A percentile compares a stretch with the other conserved stretches of the same genome.
Conservation (phyloP, 1,284 basidiomycete genomes). For the Vanrija sp. region DNA sequence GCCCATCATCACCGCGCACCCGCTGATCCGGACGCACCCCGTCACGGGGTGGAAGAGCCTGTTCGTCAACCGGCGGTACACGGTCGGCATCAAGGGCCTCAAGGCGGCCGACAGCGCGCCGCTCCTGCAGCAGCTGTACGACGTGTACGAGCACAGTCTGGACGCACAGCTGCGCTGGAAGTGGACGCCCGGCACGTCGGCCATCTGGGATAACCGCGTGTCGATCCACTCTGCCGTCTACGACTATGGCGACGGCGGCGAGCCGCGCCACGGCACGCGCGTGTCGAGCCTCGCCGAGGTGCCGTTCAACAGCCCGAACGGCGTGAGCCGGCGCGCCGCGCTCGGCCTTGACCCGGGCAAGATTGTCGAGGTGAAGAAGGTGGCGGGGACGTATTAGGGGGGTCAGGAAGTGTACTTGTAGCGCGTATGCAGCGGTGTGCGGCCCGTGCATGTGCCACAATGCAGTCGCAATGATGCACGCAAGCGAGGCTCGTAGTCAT, state of each 20-base stretch:
- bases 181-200: slow-evolving; percentile 47
- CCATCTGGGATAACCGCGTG: slow-evolving; percentile 53
- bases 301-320: slow-evolving; percentile 30
- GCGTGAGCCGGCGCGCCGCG: slow-evolving; percentile 9
- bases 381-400: too few species aligned
- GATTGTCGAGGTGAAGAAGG: too few species aligned
- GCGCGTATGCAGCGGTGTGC: too few species aligned
- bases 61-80: slow-evolving; percentile 63
- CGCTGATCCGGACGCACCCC: slow-evolving; percentile 48
- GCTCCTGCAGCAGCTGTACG: slow-evolving; percentile 31
- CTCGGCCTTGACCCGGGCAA: too few species aligned
- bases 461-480: too few species aligned
- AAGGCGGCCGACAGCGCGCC: slow-evolving; percentile 58
- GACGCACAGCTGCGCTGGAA: slow-evolving; percentile 58
- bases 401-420: too few species aligned
- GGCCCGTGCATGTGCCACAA: too few species aligned
- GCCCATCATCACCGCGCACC: slow-evolving; percentile 56
- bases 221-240: slow-evolving; percentile 33
- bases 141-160: slow-evolving; percentile 50
- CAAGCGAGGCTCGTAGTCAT: too few species aligned
- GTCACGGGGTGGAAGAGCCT: slow-evolving; percentile 65
- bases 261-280: slow-evolving; percentile 26
- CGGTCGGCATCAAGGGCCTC: slow-evolving; percentile 59
- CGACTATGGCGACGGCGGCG: slow-evolving; percentile 16
- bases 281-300: slow-evolving; percentile 39